Base-by-base conservation (phyloP, 2,329 filamentous ascomycete species). In the Penicillium sp. region DNA sequence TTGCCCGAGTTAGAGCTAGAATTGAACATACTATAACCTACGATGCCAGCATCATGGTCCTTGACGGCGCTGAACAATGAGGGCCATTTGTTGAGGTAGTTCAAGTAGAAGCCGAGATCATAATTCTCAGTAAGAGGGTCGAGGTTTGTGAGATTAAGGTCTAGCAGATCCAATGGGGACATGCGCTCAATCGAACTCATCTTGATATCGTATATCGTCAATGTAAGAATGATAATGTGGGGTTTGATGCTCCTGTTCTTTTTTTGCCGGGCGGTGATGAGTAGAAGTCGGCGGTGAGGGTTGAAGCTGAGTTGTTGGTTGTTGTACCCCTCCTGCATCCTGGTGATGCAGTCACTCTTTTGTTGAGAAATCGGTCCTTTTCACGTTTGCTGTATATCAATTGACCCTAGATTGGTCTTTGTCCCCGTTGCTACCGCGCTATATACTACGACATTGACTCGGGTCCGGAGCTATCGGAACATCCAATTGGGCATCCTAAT, bases 111-210 rank as follows among this genome's bases (percentile, higher is more conserved):
- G 61, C 87, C 85, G 63, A 96, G 84, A 74, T 96, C 92, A 79
- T 97, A 99, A 55, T 95, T 97, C 79, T 99, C 94, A n/a, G 94
- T 97, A 60, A 97, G 82, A 40, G 91, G 91, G 72, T 99, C 94
- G 60, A 99, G 87, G 72, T 99, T 99, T 77, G 92, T 96, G 64
- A 92, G 87, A 65, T 95, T 96, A 76, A 97, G 88, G 65, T 87
- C 88, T 76, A 96, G 87, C 60, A 97, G 82, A 75, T 99, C 94
- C 65, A 85, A 83, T 2, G 91, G 88, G 60, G 84, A 85, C 80
- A 97, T 96, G 65, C 90, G 87, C 51, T 92, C 88, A 70, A 97
- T 90, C 53, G 89, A 90, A 54, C 89, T 88, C 91, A 95, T 95
- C 44, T 60, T 74, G 65, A 48, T 45, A 51, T 54, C 13, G 27